Base-by-base conservation (phyloP, 2,329 filamentous ascomycete genomes). In the Paecilomyces sp. region DNA sequence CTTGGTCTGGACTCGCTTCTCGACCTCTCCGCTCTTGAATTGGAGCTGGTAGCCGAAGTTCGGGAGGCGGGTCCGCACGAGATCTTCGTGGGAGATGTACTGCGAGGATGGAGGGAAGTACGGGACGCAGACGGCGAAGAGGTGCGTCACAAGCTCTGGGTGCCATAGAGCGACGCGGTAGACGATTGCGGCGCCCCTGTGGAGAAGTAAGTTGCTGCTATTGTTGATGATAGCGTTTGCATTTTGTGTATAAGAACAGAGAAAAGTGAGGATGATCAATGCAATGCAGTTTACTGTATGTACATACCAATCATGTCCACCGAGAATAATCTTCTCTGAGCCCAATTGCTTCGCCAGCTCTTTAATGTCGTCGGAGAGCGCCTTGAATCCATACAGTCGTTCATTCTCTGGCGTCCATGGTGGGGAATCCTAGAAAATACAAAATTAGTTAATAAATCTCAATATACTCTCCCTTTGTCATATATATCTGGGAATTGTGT, bases 11-110 rank as follows among this genome's bases (percentile, higher is more conserved):
- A 87, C 77, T 13, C 72, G 72, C 57, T 75, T 74, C 68, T 93
- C 85, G 8, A 91, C 77, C 15, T 88, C 85, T 0, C 85, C 85
- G 22, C 87, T 86, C 0, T 81, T 83, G 57, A 97, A 83, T 65
- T 96, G 91, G 54, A 94, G 72, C 79, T 97, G 93, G 75, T 99
- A 99, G 13, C 77, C 81, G 70, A 95, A 93, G 68, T 89, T 88
- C 52, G 87, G 86, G 50, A 90, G 66, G 22, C 72, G 68, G 58
- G 80, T 69, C 65, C 79, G 78, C 53, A 89, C 83, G 30, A 89
- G 63, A n/a, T 83, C 75, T 67, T 88, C 83, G 1, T 88, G 77
- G 1, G 85, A 77, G 15, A 83, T 63, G 69, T 79, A 90, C 24
- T 71, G 74, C 58, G 72, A 78, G 61, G 67, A 66, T 0, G 89